Base-by-base conservation (phyloP, 306 rosid genomes). In the Rosa multiflora region DNA sequence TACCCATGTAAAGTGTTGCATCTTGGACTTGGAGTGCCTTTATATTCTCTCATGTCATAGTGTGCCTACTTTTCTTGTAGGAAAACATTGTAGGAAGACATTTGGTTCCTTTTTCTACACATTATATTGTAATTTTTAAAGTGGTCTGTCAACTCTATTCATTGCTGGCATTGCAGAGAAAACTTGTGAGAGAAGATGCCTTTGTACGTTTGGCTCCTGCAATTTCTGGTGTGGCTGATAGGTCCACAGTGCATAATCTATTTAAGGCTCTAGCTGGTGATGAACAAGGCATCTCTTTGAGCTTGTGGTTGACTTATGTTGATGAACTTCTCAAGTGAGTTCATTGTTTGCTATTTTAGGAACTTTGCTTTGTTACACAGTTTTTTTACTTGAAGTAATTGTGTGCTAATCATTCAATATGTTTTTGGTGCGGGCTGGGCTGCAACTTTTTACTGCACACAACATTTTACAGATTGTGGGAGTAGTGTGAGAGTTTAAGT, bases 161-260 rank as follows among this genome's bases (percentile, higher is more conserved):
- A 17, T 76, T 80, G 78, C 43, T 81, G 86, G 66, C 71, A 67
- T 72, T 85, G 85, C 88, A 95, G 99, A 87, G 86, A 59, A 88
- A 91, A 85, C 87, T 90, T 70, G 94, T 92, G 73, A 73, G 82
- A 23, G 94, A 92, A 85, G 91, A 87, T 73, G 97, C 97, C 78
- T 95, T 95, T 88, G 83, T 87, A 81, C 97, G 93, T 67, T 84
- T 95, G 85, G 98, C 99, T 76, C 93, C 99, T 56, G 92, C 98
- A 44, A 75, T 95, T 76, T 82, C 96, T 75, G 99, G 97, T 75
- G 86, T 92, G 62, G 97, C 89, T 75, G 98, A 91, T 78, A 86
- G 77, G 48, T 83, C 97, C 46, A 91, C 97, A n/a, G 98, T 80
- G 52, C 91, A 92, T 83, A 88, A 87, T 88, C 87, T 95, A 70